Evolutionary conservation across 2,329 filamentous ascomycete genomes (phyloP), one percentile per base, ranked within the genome.

Genomic region (Pseudogymnoascus sp.): DNA sequence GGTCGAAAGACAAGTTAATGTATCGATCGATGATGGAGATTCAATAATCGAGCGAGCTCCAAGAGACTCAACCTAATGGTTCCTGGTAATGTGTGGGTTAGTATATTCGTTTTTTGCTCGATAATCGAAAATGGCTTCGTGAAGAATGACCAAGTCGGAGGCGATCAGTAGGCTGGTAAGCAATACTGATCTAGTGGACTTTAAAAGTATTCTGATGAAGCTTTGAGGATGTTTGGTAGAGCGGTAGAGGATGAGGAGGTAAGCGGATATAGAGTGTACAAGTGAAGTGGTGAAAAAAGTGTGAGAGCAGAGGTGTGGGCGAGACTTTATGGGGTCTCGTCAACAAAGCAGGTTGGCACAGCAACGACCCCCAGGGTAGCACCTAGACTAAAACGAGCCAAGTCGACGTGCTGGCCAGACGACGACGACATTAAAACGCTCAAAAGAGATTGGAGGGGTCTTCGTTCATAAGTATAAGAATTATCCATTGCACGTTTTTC

Each of bases 11-110:
- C 76, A 81, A 79, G 62, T 73, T 68, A 80, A 79, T 79, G 78
- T 77, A 74, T 79, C 75, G 76, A 77, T 70, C 72, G 68, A 66
- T 65, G 67, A 70, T 70, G 24, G 21, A 35, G 47, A 53, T 37
- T 37, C 31, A 42, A 59, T 60, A 40, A 76, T 79, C 76, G 76
- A 80, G 77, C 72, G 77, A 81, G 78, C 75, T 82, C 79, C 81
- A 81, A 83, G 80, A 82, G 78, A 80, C 79, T 81, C 80, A 82
- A 82, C 72, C 76, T 76, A 82, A 82, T 81, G 79, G 76, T 80
- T 83, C 80, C 79, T 82, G 77, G 77, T 75, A 73, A 66, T 73
- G 19, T 74, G 73, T 70, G 74, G 70, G 76, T 80, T 80, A 79
- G 78, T 81, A 79, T 72, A 66, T 70, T 72, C 70, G 73, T 72